phyloP scores from a whole-genome alignment of 2,329 filamentous ascomycete genomes.

The Zasmidium angulare region DNA sequence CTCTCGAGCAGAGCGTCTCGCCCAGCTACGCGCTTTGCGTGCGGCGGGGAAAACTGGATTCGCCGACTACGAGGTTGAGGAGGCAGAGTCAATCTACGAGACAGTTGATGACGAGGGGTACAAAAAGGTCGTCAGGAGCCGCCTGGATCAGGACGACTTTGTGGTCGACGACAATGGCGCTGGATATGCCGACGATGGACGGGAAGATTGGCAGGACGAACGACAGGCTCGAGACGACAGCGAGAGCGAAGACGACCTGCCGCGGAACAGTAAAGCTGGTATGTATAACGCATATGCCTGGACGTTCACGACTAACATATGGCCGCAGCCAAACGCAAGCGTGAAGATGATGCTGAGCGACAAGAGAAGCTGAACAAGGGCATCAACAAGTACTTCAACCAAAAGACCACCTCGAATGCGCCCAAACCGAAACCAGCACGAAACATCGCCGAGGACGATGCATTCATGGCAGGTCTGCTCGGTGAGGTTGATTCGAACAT shows the following conservation, averaged over 20 bases:
- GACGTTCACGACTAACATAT: conserved; percentile 21
- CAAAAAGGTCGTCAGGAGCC: conserved; percentile 88
- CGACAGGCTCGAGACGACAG: conserved; percentile 64
- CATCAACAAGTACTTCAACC: conserved; percentile 93
- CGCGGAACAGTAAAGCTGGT: conserved; percentile 60
- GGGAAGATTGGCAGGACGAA: conserved; percentile 86
- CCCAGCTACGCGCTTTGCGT: conserved; percentile 80
- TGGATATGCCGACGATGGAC: conserved; percentile 93
- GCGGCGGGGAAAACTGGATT: conserved; percentile 89
- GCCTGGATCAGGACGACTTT: conserved; percentile 93
- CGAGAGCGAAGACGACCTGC: conserved; percentile 71
- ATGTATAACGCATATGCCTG: conserved; percentile 24
- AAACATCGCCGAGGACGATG: conserved; percentile 70
- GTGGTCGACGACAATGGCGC: conserved; percentile 98
- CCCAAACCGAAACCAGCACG: conserved; percentile 68
- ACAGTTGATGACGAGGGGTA: conserved; percentile 96
- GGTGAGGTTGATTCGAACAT: conserved; percentile 83
- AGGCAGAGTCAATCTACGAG: conserved; percentile 85
- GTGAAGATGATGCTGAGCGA: conserved; percentile 81
- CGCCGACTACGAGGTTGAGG: conserved; percentile 80
- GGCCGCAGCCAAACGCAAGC: conserved; percentile 73
- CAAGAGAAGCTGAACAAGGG: conserved; percentile 85
- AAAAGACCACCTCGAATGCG: conserved; percentile 61
- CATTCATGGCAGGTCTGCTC: conserved; percentile 80
- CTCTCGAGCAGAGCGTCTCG: conserved; percentile 46